Evolutionary conservation across 2,329 filamentous ascomycete genomes (phyloP).

Genomic region (Orbilia oligospora): DNA sequence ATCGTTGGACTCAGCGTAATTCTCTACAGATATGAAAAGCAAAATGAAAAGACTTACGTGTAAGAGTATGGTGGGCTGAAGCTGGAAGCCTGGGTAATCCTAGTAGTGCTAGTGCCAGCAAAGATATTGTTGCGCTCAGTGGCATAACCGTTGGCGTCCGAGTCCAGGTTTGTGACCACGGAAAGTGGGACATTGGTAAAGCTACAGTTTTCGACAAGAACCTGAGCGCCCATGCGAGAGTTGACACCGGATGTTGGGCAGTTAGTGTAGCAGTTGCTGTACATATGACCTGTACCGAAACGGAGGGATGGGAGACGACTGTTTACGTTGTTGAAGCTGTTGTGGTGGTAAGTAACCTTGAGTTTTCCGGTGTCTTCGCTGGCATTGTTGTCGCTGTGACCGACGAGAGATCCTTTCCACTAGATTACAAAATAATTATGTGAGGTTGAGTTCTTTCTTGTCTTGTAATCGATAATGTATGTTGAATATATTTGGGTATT

Average conservation of each 20-base stretch:
- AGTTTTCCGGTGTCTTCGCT: conserved; percentile 75
- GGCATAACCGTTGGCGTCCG: conserved; percentile 69
- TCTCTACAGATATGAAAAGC: background rate
- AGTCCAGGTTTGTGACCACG: conserved; percentile 69
- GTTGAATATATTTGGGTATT: too few species aligned
- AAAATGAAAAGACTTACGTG: conserved; percentile 58
- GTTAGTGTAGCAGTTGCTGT: conserved; percentile 66
- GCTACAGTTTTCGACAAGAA: conserved; percentile 73
- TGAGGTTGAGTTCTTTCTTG: too few species aligned
- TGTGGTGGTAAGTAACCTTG: conserved; percentile 77
- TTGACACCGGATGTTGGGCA: conserved; percentile 71
- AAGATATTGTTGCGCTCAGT: conserved; percentile 69
- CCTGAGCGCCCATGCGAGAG: conserved; percentile 73
- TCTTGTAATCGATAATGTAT: background rate
- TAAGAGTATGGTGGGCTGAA: conserved; percentile 67
- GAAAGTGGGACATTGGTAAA: conserved; percentile 69
- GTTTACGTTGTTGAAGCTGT: conserved; percentile 77
- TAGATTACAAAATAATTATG: conserved; percentile 66
- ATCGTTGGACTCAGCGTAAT: background rate
- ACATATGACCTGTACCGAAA: conserved; percentile 76
- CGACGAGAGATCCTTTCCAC: conserved; percentile 75
- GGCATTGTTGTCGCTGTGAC: conserved; percentile 74
- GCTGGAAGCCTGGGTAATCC: conserved; percentile 66
- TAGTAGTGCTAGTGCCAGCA: conserved; percentile 65
- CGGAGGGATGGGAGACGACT: conserved; percentile 75